Conservation (phyloP, 495 filamentous ascomycete genomes). For the Penicillium robsamsonii region DNA sequence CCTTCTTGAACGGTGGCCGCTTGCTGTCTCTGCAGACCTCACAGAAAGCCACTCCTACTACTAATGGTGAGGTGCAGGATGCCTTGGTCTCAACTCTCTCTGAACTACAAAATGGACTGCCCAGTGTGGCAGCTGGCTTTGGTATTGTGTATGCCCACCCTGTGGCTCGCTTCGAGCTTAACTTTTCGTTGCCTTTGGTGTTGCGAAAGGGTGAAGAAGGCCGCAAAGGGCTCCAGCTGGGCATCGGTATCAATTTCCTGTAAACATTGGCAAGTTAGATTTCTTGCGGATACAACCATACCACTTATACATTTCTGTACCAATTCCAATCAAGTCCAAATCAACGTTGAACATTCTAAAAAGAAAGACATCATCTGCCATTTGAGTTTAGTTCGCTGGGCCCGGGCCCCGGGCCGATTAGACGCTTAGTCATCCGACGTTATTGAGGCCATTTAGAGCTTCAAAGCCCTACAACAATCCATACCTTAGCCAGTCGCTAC, state of each 20-base stretch:
- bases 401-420: neutral
- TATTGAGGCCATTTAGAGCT: conserved; percentile 11
- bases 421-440: neutral
- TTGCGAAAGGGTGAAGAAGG: conserved; percentile 76
- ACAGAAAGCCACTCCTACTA: conserved; percentile 50
- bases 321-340: neutral
- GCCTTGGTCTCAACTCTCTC: conserved; percentile 51
- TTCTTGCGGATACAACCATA: neutral
- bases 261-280: conserved; percentile 36
- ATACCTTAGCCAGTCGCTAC: neutral
- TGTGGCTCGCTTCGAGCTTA: conserved; percentile 88
- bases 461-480: conserved; percentile 5
- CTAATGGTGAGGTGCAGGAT: conserved; percentile 52
- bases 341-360: neutral
- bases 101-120: conserved; percentile 72
- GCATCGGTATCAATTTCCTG: conserved; percentile 90
- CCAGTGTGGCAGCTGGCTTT: conserved; percentile 82
- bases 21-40: conserved; percentile 70
- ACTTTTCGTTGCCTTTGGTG: conserved; percentile 86
- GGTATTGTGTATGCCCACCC: conserved; percentile 93
- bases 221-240: conserved; percentile 88
- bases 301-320: neutral
- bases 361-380: neutral
- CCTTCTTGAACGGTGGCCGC: conserved; percentile 88
- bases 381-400: neutral